Conservation (phyloP, 83 land plant species). For the Picea mariana region DNA sequence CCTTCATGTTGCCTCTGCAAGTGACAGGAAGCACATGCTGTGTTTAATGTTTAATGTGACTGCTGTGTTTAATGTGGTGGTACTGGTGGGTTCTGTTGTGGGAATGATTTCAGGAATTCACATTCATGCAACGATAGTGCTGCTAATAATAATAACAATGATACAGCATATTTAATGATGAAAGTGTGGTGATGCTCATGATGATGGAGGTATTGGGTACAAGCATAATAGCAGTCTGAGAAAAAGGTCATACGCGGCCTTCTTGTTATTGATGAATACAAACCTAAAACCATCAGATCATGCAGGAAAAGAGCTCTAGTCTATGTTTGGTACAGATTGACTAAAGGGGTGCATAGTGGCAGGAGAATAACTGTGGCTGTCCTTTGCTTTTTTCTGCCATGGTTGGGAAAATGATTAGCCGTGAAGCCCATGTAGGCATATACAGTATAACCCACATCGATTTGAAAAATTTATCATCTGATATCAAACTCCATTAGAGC, state of each 20-base stretch:
- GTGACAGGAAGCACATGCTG: no score
- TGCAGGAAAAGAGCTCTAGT: not conserved
- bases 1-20: no score
- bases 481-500: not conserved
- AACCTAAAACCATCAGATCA: not conserved
- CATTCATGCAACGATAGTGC: slow-evolving; percentile 2
- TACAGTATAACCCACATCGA: not conserved
- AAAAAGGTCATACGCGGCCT: not conserved
- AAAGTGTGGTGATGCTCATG: slow-evolving; percentile 10
- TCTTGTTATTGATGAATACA: slow-evolving; percentile 6
- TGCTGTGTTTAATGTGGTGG: no score
- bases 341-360: not conserved
- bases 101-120: no score
- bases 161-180: not conserved
- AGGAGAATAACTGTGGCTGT: not conserved
- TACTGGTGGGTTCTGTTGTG: no score
- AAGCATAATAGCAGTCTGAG: slow-evolving; percentile 6
- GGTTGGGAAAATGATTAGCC: not conserved
- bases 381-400: not conserved
- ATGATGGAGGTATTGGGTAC: not conserved
- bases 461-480: not conserved
- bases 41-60: no score
- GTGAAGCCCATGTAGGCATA: not conserved
- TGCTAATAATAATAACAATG: not conserved
- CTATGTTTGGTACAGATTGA: not conserved